These are phyloP conservation scores for Kodamaea lidongshanica DNA, from an alignment of 805 yeast species.

Conservation along the genomic window DNA sequence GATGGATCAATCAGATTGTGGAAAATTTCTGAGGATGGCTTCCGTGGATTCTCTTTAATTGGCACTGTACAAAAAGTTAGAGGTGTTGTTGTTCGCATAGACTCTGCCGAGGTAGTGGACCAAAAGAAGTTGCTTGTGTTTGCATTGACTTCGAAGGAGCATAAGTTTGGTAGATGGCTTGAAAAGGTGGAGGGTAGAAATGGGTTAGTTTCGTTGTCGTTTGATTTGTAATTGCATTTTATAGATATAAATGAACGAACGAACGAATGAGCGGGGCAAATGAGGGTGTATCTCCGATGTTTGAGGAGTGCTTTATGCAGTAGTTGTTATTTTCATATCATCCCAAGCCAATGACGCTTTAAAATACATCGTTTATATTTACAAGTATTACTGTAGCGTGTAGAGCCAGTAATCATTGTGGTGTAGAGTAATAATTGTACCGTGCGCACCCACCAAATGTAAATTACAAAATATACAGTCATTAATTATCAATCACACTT, in stretches of 20 bases:
- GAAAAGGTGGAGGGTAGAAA: conserved; percentile 61
- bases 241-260: not conserved
- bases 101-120: conserved; percentile 44
- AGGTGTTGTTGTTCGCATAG: conserved; percentile 67
- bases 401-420: conserved; percentile 1
- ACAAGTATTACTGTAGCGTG: no score
- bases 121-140: conserved; percentile 45
- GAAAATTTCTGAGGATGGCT: conserved; percentile 55
- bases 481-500: no score
- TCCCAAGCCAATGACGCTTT: no score
- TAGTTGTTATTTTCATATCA: no score
- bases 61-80: conserved; percentile 54
- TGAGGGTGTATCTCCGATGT: not conserved
- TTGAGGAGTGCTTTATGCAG: no score
- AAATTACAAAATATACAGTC: not conserved
- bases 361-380: no score
- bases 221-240: conserved; percentile 14
- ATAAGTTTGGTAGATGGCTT: conserved; percentile 83
- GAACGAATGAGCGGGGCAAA: no score
- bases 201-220: conserved; percentile 45
- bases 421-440: not conserved
- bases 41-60: conserved; percentile 53
- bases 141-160: conserved; percentile 78
- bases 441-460: not conserved
- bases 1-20: conserved; percentile 73